Conservation (phyloP, 1,284 basidiomycete genomes). For the Mycena citricolor region DNA sequence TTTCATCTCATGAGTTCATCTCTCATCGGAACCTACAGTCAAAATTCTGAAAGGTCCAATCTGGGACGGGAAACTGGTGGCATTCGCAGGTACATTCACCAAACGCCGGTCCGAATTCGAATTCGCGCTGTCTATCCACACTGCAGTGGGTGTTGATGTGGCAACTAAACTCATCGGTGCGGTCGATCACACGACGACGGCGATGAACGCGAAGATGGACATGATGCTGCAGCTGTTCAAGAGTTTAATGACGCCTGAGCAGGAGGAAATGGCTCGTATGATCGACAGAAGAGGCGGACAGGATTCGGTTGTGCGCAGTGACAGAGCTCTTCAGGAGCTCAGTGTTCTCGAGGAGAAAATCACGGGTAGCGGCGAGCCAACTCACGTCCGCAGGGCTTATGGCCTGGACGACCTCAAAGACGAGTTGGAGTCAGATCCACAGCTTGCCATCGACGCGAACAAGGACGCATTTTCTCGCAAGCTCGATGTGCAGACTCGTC, state of each 20-base stretch:
- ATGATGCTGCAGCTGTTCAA: constrained; percentile 21
- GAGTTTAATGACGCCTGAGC: constrained; percentile 15
- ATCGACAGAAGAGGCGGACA: constrained; percentile 13
- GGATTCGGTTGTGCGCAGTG: constrained; percentile 7
- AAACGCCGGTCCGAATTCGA: constrained; percentile 18
- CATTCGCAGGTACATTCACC: constrained; percentile 15
- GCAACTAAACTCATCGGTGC: constrained; percentile 3
- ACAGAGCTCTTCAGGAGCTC: constrained; percentile 19
- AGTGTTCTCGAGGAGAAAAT: constrained; percentile 18
- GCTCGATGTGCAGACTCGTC: constrained; percentile 19
- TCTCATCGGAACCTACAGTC: background rate
- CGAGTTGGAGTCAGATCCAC: constrained; percentile 7
- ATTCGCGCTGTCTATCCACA: constrained; percentile 18
- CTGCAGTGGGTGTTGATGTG: constrained; percentile 15
- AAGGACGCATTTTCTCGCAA: constrained; percentile 14
- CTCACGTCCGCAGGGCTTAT: background rate
- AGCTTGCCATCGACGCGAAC: constrained; percentile 13
- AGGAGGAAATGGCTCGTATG: constrained; percentile 16
- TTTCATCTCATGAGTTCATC: background rate
- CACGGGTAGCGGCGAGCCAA: background rate
- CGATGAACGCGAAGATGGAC: constrained; percentile 21
- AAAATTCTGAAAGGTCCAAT: constrained; percentile 20
- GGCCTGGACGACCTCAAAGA: constrained; percentile 18
- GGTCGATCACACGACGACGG: constrained; percentile 14
- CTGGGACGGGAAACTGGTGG: constrained; percentile 16